A percentile compares a stretch with the other conserved stretches of the same genome.
phyloP scores from a whole-genome alignment of 495 filamentous ascomycete genomes.

The Chaetomidium leptoderma region DNA sequence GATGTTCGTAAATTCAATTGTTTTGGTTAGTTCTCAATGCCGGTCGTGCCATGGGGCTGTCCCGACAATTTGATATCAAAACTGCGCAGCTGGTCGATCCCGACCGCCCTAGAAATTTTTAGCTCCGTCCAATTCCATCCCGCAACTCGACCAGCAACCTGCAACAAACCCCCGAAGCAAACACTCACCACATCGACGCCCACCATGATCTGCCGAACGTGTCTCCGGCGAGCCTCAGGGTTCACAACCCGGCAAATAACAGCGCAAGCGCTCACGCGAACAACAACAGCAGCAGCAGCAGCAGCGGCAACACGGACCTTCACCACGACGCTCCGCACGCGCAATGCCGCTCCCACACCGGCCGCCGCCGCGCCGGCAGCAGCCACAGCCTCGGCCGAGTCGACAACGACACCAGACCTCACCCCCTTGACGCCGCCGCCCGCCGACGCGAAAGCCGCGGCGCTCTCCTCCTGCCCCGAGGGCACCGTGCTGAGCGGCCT shows the following conservation, averaged over 20 bases:
- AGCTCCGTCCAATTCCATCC: conserved; percentile 23
- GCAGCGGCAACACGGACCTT: conserved; percentile 22
- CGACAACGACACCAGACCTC: conserved; percentile 14
- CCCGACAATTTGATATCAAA: conserved; percentile 17
- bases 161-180: conserved; percentile 8
- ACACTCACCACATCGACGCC: conserved; percentile 8
- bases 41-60: background rate
- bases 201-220: conserved; percentile 48
- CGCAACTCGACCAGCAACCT: conserved; percentile 5
- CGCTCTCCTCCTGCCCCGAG: conserved; percentile 49
- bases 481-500: conserved; percentile 75
- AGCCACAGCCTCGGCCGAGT: conserved; percentile 3
- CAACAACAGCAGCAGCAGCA: conserved; percentile 3
- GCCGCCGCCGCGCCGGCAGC: conserved; percentile 18
- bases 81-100: conserved; percentile 22
- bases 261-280: conserved; percentile 4
- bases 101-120: conserved; percentile 45
- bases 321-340: conserved; percentile 30
- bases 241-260: conserved; percentile 16
- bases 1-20: background rate
- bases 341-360: conserved; percentile 29
- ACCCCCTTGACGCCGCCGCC: conserved; percentile 21
- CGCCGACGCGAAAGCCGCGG: conserved; percentile 14
- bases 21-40: background rate
- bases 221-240: conserved; percentile 39